A percentile compares a stretch with the other conserved stretches of the same genome.
Conservation (phyloP, 2,329 filamentous ascomycete species). For the Hirsutella rhossiliensis region DNA sequence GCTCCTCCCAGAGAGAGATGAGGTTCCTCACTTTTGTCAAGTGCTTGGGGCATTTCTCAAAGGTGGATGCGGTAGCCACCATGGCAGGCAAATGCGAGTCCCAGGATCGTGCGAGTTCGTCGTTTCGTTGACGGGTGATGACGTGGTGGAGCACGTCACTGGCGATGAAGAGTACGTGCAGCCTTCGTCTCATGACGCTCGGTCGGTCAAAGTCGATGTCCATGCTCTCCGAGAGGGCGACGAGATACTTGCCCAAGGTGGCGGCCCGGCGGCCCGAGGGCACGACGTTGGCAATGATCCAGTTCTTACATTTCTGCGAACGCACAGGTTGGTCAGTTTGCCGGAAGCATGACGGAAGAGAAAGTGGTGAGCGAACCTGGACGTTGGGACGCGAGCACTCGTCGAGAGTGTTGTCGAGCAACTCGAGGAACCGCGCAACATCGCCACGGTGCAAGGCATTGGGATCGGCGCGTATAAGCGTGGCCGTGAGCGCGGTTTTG, state of each 20-base stretch:
- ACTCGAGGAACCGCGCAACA: slow-evolving; percentile 55
- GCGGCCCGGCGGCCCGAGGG: slow-evolving; percentile 53
- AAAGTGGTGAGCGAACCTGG: slow-evolving; percentile 60
- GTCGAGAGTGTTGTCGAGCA: slow-evolving; percentile 51
- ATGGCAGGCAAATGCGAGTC: slow-evolving; percentile 51
- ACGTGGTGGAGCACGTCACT: slow-evolving; percentile 68
- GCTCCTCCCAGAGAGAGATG: slow-evolving; percentile 58
- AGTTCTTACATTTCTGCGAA: slow-evolving; percentile 70
- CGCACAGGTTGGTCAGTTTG: slow-evolving; percentile 1
- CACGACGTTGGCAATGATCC: slow-evolving; percentile 63
- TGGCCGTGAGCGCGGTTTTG: slow-evolving; percentile 65
- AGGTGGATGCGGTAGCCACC: slow-evolving; percentile 43
- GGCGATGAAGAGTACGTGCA: slow-evolving; percentile 68
- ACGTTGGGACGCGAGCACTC: slow-evolving; percentile 71
- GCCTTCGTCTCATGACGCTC: slow-evolving; percentile 53
- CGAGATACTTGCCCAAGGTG: slow-evolving; percentile 65
- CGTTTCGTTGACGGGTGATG: slow-evolving; percentile 37
- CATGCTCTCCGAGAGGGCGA: slow-evolving; percentile 45
- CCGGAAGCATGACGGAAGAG: background rate
- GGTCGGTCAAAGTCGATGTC: slow-evolving; percentile 22
- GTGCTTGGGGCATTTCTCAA: slow-evolving; percentile 52
- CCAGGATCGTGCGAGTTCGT: slow-evolving; percentile 42
- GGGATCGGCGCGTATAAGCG: slow-evolving; percentile 65
- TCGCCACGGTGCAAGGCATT: slow-evolving; percentile 53
- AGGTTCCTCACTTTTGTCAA: slow-evolving; percentile 51